Evolutionary conservation across 1,284 basidiomycete species (phyloP).

Genomic region (Malassezia yamatoensis): DNA sequence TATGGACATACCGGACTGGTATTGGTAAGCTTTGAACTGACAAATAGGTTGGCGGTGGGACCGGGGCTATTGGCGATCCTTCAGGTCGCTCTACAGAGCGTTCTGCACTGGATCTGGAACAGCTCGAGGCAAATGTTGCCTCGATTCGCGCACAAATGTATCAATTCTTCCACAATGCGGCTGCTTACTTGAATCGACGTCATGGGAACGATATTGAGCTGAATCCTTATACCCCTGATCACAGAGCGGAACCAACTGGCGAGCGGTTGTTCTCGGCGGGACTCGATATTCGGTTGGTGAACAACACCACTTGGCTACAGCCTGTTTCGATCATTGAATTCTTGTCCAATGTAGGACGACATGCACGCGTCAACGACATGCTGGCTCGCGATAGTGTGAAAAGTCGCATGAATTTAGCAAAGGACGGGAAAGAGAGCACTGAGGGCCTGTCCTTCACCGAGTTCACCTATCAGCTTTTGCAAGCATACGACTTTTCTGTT

Average conservation of each 20-base stretch:
- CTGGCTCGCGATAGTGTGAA: constrained; percentile 78
- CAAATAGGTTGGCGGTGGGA: constrained; percentile 80
- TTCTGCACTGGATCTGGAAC: constrained; percentile 57
- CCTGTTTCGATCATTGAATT: constrained; percentile 71
- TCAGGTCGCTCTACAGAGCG: constrained; percentile 79
- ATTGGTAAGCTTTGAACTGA: constrained; percentile 53
- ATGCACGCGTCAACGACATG: constrained; percentile 79
- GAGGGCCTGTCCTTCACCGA: constrained; percentile 85
- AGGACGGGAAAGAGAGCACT: constrained; percentile 38
- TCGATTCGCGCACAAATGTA: constrained; percentile 61
- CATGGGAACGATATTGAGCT: constrained; percentile 16
- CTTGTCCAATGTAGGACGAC: constrained; percentile 67
- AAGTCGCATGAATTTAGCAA: constrained; percentile 16
- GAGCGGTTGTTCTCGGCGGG: neutral
- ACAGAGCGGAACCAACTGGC: neutral
- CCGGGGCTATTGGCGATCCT: constrained; percentile 92
- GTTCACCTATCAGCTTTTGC: constrained; percentile 91
- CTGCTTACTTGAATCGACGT: constrained; percentile 51
- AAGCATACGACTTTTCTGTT: constrained; percentile 85
- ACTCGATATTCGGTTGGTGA: constrained; percentile 50
- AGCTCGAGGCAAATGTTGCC: constrained; percentile 61
- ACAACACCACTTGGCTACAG: constrained; percentile 77
- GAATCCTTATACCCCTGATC: neutral
- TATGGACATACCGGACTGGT: constrained; percentile 71
- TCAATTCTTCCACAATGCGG: constrained; percentile 62